phyloP scores from a whole-genome alignment of 441 rosid species.

The Arabidopsis lyrata region DNA sequence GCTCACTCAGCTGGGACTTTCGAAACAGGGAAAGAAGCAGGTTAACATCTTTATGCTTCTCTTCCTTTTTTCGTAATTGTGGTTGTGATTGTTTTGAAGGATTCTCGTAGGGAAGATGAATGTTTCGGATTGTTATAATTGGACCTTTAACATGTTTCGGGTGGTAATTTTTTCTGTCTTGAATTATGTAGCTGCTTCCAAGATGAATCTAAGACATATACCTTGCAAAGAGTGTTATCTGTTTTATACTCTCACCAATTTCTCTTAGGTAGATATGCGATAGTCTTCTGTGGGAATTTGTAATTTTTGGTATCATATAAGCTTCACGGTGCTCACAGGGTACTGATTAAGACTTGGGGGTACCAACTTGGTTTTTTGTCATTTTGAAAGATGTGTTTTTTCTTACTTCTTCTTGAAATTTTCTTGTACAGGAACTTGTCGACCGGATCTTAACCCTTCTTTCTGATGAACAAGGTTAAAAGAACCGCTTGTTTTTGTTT shows the following conservation, averaged over 20 bases:
- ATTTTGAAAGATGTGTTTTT: not conserved
- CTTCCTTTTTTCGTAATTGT: not conserved
- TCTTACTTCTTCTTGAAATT: slow-evolving; percentile 22
- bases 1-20: slow-evolving; percentile 79
- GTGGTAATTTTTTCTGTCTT: not conserved
- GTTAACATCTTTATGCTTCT: slow-evolving; percentile 45
- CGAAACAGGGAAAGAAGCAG: slow-evolving; percentile 99
- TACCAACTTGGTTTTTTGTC: slow-evolving; percentile 2
- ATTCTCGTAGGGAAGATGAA: not conserved
- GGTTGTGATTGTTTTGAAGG: not conserved
- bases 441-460: slow-evolving; percentile 77
- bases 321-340: slow-evolving; percentile 14
- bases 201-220: slow-evolving; percentile 12
- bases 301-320: slow-evolving; percentile 7
- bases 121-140: slow-evolving; percentile 3
- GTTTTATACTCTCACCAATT: slow-evolving; percentile 5
- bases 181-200: not conserved
- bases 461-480: slow-evolving; percentile 79
- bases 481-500: slow-evolving; percentile 14
- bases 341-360: not conserved
- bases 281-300: slow-evolving; percentile 6
- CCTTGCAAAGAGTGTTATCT: not conserved
- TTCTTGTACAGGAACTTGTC: slow-evolving; percentile 82
- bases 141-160: slow-evolving; percentile 10
- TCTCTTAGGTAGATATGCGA: slow-evolving; percentile 20